Percentiles rank a stretch among this genome's conserved stretches.
Conservation (phyloP, 2,329 filamentous ascomycete genomes). For the Pestalotiopsis sp. region DNA sequence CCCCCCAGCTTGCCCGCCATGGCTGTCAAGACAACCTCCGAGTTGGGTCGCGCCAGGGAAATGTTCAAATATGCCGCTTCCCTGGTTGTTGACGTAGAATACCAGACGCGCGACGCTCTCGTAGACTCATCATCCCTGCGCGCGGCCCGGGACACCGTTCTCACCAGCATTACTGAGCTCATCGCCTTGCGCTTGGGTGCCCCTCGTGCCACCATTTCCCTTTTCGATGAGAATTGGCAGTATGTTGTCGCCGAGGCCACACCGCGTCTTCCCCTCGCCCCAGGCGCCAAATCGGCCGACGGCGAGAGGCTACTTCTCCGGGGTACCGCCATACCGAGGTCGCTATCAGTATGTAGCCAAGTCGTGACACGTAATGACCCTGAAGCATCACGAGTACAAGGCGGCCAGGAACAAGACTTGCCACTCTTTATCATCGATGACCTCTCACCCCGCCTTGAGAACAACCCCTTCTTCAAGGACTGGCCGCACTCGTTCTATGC, state of each 20-base stretch:
- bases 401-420: slow-evolving; percentile 17
- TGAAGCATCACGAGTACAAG: not conserved
- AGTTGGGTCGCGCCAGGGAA: not conserved
- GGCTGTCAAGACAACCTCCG: not conserved
- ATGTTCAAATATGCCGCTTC: slow-evolving; percentile 6
- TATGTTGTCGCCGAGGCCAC: slow-evolving; percentile 56
- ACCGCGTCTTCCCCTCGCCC: slow-evolving; percentile 36
- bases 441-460: slow-evolving; percentile 29
- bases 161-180: slow-evolving; percentile 55
- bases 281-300: not conserved
- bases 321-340: slow-evolving; percentile 32
- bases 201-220: slow-evolving; percentile 47
- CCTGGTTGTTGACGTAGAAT: not conserved
- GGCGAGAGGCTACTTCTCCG: slow-evolving; percentile 25
- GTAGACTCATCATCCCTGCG: not conserved
- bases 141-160: slow-evolving; percentile 33
- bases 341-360: slow-evolving; percentile 32
- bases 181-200: slow-evolving; percentile 44
- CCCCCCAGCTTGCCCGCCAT: not conserved
- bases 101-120: not conserved
- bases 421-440: slow-evolving; percentile 38
- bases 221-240: slow-evolving; percentile 51
- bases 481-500: slow-evolving; percentile 19
- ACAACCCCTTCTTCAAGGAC: slow-evolving; percentile 19
- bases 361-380: slow-evolving; percentile 18